Evolutionary conservation across 2,329 filamentous ascomycete species (phyloP).

Genomic region (Polytolypa hystricis): DNA sequence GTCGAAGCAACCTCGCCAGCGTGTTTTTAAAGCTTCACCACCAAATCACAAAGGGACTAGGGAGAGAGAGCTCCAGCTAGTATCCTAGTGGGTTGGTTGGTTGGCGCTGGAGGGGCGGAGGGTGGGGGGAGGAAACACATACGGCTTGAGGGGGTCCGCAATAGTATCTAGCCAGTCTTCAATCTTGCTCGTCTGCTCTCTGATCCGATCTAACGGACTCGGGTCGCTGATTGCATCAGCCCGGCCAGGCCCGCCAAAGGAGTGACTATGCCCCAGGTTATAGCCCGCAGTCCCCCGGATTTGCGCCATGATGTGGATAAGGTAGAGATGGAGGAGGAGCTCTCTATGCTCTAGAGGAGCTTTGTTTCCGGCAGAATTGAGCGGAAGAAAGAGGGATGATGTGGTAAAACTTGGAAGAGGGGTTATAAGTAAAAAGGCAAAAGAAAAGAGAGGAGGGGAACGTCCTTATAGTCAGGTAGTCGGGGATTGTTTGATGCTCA

Average conservation of each 20-base stretch:
- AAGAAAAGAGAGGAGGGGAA: neutral
- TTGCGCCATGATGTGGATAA: constrained; percentile 34
- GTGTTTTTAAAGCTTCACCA: too few species aligned
- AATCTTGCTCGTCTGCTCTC: constrained; percentile 95
- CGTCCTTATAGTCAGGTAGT: neutral
- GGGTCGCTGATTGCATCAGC: constrained; percentile 55
- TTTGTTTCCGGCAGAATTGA: constrained; percentile 1
- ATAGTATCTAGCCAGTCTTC: constrained; percentile 82
- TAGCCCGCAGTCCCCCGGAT: constrained; percentile 65
- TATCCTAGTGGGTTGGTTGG: too few species aligned
- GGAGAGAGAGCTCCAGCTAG: too few species aligned
- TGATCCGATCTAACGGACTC: constrained; percentile 74
- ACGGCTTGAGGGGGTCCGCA: constrained; percentile 92
- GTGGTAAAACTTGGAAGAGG: neutral
- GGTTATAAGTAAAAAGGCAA: too few species aligned
- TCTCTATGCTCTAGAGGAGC: neutral
- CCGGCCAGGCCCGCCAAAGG: constrained; percentile 53
- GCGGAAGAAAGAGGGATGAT: constrained; percentile 6
- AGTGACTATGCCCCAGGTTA: constrained; percentile 65
- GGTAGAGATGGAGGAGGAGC: neutral
- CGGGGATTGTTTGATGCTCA: neutral
- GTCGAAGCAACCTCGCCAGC: too few species aligned
- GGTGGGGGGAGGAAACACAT: constrained; percentile 33
- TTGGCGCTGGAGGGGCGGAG: constrained; percentile 4
- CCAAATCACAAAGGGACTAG: too few species aligned